Evolutionary conservation across 768 basidiomycete species (phyloP).

Genomic region (Lactifluus piperatus): DNA sequence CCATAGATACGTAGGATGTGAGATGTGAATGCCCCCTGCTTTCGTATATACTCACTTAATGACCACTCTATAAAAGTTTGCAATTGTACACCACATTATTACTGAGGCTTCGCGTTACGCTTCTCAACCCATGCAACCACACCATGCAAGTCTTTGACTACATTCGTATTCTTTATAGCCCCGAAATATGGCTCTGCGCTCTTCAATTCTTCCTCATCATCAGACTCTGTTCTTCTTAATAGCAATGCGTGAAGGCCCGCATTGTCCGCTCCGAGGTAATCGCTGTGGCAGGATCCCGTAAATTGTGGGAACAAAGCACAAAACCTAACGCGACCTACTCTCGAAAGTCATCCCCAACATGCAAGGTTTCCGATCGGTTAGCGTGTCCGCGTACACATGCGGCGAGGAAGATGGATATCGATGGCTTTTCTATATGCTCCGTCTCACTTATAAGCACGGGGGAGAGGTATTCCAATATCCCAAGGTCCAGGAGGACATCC

Average conservation of each 20-base stretch:
- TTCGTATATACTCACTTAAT: background rate
- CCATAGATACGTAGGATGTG: background rate
- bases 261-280: constrained; percentile 51
- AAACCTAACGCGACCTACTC: constrained; percentile 34
- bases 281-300: constrained; percentile 33
- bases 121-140: constrained; percentile 32
- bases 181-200: constrained; percentile 36
- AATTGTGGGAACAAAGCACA: background rate
- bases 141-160: constrained; percentile 31
- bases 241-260: constrained; percentile 53
- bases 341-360: constrained; percentile 68
- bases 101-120: background rate
- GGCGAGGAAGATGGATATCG: constrained; percentile 45
- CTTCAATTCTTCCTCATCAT: constrained; percentile 40
- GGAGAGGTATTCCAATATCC: constrained; percentile 38
- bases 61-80: background rate
- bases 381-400: constrained; percentile 33
- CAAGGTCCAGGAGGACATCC: constrained; percentile 51
- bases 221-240: constrained; percentile 40
- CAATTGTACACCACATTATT: background rate
- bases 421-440: constrained; percentile 62
- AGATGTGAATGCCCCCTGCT: background rate
- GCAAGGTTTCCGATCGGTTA: constrained; percentile 38
- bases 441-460: constrained; percentile 64
- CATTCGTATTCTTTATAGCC: constrained; percentile 23